Evolutionary conservation across 2,329 filamentous ascomycete genomes (phyloP).

Genomic region (Scorias spongiosa): DNA sequence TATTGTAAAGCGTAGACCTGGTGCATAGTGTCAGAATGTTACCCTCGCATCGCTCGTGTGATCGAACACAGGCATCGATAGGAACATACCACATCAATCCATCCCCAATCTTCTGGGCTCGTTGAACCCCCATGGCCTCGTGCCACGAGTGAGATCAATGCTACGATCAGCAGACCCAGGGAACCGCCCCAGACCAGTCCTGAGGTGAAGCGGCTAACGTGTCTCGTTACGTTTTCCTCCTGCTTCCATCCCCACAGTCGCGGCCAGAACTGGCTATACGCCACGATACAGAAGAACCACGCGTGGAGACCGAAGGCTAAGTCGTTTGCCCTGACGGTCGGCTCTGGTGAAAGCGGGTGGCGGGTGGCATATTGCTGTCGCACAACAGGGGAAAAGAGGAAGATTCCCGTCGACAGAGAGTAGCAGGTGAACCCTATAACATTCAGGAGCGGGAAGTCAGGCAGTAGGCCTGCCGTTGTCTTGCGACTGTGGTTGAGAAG

Average conservation of each 20-base stretch:
- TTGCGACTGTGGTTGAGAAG: conserved; percentile 62
- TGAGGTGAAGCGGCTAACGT: conserved; percentile 46
- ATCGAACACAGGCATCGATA: no score
- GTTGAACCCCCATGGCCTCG: not conserved
- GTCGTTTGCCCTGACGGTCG: conserved; percentile 82
- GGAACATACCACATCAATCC: conserved; percentile 45
- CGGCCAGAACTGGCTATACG: conserved; percentile 63
- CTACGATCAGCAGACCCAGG: conserved; percentile 41
- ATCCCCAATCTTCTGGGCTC: conserved; percentile 34
- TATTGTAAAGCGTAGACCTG: conserved; percentile 60
- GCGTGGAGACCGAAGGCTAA: conserved; percentile 77
- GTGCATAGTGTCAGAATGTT: conserved; percentile 5
- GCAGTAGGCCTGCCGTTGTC: conserved; percentile 68
- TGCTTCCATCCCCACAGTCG: conserved; percentile 61
- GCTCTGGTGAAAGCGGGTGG: conserved; percentile 55
- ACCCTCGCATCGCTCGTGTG: conserved; percentile 27
- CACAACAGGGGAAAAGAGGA: conserved; percentile 67
- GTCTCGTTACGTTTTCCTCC: conserved; percentile 29
- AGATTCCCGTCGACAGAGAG: conserved; percentile 50
- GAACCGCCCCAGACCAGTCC: conserved; percentile 57
- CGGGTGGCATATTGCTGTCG: conserved; percentile 70
- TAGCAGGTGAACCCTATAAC: conserved; percentile 59
- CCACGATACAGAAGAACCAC: conserved; percentile 52
- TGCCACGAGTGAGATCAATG: conserved; percentile 34
- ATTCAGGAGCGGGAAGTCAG: conserved; percentile 76